A percentile compares a stretch with the other conserved stretches of the same genome.
These are phyloP conservation scores for Suhomyces bribrorum DNA, from an alignment of 1,139 yeast species.

Conservation along the genomic window DNA sequence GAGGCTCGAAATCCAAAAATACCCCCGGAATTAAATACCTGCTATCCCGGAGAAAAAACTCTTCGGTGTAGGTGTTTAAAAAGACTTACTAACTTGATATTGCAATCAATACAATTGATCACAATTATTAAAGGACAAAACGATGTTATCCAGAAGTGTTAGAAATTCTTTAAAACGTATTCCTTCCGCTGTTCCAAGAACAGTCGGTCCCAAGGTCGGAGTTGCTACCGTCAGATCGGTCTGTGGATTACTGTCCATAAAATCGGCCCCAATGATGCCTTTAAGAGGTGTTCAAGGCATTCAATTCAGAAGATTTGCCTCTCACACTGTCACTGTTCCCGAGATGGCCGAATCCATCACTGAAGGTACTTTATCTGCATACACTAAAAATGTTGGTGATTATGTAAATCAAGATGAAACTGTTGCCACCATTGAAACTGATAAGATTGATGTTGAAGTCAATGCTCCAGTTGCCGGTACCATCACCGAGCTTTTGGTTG, in stretches of 20 bases:
- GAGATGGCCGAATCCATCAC: slow-evolving; percentile 99
- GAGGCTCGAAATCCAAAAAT: background rate
- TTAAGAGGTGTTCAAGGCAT: slow-evolving; percentile 12
- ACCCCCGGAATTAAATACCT: slow-evolving; percentile 6
- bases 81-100: slow-evolving; percentile 1
- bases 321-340: slow-evolving; percentile 79
- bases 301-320: slow-evolving; percentile 37
- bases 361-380: slow-evolving; percentile 90
- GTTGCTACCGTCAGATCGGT: slow-evolving; percentile 6
- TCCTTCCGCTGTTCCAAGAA: slow-evolving; percentile 13
- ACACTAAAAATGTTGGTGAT: slow-evolving; percentile 82
- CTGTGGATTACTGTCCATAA: slow-evolving; percentile 7
- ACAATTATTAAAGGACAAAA: background rate
- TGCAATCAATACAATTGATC: no score
- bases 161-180: slow-evolving; percentile 18
- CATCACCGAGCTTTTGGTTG: slow-evolving; percentile 77
- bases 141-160: slow-evolving; percentile 20
- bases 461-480: slow-evolving; percentile 94
- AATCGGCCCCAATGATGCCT: slow-evolving; percentile 5
- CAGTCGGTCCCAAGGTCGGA: slow-evolving; percentile 8
- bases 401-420: slow-evolving; percentile 86
- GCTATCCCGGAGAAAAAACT: slow-evolving; percentile 8
- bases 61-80: slow-evolving; percentile 5
- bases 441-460: slow-evolving; percentile 95
- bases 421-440: slow-evolving; percentile 96